These are phyloP conservation scores for Tremella fuciformis DNA, from an alignment of 768 basidiomycete genomes.

Conservation along the genomic window DNA sequence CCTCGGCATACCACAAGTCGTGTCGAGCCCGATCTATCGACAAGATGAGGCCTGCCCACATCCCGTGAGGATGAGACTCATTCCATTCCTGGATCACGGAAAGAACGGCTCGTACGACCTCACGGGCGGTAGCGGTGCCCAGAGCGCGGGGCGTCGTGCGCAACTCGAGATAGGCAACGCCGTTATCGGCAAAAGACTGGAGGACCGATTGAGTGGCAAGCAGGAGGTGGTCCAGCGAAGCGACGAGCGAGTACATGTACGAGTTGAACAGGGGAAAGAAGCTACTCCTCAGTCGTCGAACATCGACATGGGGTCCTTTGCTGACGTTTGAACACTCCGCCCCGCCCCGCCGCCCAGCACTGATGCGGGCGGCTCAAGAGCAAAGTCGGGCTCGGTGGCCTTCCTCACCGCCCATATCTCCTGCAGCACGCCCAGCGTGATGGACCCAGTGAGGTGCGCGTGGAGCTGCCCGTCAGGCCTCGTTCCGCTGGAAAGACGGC, in stretches of 20 bases:
- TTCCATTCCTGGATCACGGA: constrained; percentile 23
- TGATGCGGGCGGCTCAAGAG: constrained; percentile 2
- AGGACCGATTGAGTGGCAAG: constrained; percentile 23
- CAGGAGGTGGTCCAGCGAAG: constrained; percentile 11
- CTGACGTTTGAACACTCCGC: constrained; percentile 17
- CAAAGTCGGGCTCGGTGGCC: constrained; percentile 11
- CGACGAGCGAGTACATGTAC: constrained; percentile 23
- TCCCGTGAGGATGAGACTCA: not conserved
- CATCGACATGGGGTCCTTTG: not conserved
- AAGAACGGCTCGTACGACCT: constrained; percentile 13
- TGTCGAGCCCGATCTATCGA: constrained; percentile 22
- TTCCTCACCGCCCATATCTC: constrained; percentile 16
- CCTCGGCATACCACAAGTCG: constrained; percentile 3
- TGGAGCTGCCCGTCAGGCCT: constrained; percentile 18
- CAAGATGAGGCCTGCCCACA: constrained; percentile 20
- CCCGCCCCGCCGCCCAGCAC: constrained; percentile 11
- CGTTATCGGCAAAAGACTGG: constrained; percentile 16
- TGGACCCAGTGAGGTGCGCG: constrained; percentile 27
- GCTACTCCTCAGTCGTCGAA: constrained; percentile 2
- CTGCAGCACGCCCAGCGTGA: constrained; percentile 21
- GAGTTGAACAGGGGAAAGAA: constrained; percentile 30
- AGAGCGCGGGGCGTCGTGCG: constrained; percentile 27
- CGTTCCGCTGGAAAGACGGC: not conserved
- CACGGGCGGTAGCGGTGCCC: constrained; percentile 2
- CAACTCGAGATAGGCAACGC: constrained; percentile 32